Base-by-base conservation (phyloP, 2,329 filamentous ascomycete genomes). In the Apiospora malaysiana region DNA sequence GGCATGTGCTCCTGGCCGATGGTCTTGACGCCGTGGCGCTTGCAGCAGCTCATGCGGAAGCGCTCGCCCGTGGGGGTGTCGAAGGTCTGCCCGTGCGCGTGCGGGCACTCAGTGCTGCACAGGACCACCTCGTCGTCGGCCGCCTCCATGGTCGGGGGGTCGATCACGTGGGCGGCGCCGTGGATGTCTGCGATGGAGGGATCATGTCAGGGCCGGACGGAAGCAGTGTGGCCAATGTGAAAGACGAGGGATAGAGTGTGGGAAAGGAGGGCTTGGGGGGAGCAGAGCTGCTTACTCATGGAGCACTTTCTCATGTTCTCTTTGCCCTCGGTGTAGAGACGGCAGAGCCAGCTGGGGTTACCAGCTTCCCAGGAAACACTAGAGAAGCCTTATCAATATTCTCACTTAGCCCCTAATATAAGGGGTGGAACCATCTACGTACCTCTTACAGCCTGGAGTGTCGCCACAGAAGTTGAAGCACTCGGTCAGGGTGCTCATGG, bases 31-130 rank as follows among this genome's bases (percentile, higher is more conserved):
- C 65, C 63, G 63, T 45, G 63, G 14, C 63, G 16, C 40, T 43
- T 66, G 32, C 40, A 45, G 63, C 40, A 45, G 63, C 63, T 66
- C 63, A 66, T 66, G 63, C 63, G 63, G 63, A 66, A 40, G 37
- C 32, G 32, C 32, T 88, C 87, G 77, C 86, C 88, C 0, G 63
- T 43, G 37, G 63, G 63, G 10, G 37, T 21, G 63, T 66, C 25
- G 10, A 40, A 66, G 16, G 42, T 66, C 37, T 40, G 63, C 21
- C 63, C 63, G 37, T 66, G 63, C 1, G 37, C 63, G 21, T 66
- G 37, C 18, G 63, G 63, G 32, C 63, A 66, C 25, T n/a, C 32
- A 37, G 63, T 66, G 32, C 37, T 42, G 63, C 63, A 66, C 21
- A 66, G 37, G n/a, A 66, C 37, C 7, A 66, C 16, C 14, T 37